Conservation (phyloP, 352 stramenopile species). For the Phytophthora fragariae region DNA sequence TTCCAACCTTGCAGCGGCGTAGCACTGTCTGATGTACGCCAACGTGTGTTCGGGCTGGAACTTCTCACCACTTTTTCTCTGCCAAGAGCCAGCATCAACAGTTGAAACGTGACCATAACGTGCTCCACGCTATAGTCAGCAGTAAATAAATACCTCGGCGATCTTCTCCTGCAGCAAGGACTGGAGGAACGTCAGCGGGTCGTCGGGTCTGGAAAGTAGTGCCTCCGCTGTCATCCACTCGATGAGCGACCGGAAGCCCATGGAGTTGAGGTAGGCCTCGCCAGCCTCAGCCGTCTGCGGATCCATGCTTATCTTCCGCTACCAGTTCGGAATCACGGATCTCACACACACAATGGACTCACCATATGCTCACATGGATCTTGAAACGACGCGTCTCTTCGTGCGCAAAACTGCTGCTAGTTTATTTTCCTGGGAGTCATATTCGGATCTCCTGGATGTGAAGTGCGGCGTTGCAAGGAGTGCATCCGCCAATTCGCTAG, state of each 20-base stretch:
- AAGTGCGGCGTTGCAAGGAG: not conserved
- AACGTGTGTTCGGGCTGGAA: constrained; percentile 86
- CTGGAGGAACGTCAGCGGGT: constrained; percentile 87
- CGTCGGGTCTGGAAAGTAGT: constrained; percentile 83
- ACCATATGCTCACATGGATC: not conserved
- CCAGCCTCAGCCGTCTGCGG: constrained; percentile 80
- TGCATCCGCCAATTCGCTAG: not conserved
- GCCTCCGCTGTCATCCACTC: constrained; percentile 92
- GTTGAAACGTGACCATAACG: not conserved
- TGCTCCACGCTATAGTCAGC: too few species aligned
- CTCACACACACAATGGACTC: not conserved
- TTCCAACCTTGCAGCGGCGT: constrained; percentile 76
- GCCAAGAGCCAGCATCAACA: not conserved
- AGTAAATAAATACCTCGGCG: constrained; percentile 50
- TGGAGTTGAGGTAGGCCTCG: constrained; percentile 87
- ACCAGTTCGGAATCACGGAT: not conserved
- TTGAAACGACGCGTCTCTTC: constrained; percentile 42
- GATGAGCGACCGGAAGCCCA: constrained; percentile 91
- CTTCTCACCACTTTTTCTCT: constrained; percentile 62
- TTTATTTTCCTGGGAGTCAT: not conserved
- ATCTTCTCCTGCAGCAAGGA: constrained; percentile 88
- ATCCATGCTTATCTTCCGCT: constrained; percentile 48
- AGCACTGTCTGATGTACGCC: constrained; percentile 90
- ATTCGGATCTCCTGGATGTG: not conserved
- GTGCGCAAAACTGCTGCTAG: constrained; percentile 22